phyloP scores from a whole-genome alignment of 495 filamentous ascomycete genomes.

The Daldinia bambusicola region DNA sequence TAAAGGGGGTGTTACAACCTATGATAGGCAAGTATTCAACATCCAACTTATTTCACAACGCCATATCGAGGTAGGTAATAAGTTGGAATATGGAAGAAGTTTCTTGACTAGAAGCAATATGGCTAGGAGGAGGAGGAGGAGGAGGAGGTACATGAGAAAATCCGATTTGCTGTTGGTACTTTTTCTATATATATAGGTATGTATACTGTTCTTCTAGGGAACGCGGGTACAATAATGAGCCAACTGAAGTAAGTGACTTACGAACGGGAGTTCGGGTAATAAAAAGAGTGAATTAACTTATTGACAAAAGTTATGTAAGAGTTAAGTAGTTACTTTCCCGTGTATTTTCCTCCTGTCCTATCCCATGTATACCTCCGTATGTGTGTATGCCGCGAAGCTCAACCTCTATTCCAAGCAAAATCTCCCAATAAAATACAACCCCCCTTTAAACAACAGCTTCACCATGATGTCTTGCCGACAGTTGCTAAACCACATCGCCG shows the following conservation, averaged over 20 bases:
- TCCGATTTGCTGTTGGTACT: no score
- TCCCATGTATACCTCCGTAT: no score
- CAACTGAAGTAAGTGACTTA: not conserved
- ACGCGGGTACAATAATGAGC: not conserved
- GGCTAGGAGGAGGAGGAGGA: no score
- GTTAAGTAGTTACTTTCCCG: not conserved
- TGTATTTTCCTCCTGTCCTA: not conserved
- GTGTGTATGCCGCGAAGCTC: not conserved
- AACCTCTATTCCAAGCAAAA: not conserved
- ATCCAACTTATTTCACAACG: no score
- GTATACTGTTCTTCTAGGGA: no score
- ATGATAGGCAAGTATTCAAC: no score
- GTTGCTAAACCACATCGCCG: not conserved
- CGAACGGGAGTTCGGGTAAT: not conserved
- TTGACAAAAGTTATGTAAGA: not conserved
- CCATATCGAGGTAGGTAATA: no score
- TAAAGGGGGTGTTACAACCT: no score
- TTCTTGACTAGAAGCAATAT: no score
- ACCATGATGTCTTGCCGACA: not conserved
- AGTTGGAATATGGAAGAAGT: no score
- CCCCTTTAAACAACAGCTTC: not conserved
- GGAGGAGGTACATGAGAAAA: no score
- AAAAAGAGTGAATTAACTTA: slow-evolving; percentile 3
- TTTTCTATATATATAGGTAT: no score
- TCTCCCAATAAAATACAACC: not conserved